Base-by-base conservation (phyloP, 2,329 filamentous ascomycete genomes). In the Trichoderma sp. region DNA sequence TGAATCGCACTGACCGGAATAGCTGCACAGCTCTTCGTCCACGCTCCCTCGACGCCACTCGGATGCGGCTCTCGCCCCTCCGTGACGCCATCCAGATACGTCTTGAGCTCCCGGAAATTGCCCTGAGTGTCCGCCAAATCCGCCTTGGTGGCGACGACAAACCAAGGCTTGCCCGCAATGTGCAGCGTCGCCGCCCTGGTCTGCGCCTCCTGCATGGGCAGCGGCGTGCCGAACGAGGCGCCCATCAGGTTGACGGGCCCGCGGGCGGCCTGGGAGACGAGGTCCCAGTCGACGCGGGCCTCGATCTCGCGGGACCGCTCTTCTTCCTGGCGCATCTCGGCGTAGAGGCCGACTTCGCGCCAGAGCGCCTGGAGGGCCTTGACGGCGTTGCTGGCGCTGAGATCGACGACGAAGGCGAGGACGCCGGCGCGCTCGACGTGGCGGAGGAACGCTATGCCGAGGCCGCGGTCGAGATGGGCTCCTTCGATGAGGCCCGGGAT, bases 141-240 rank as follows among this genome's bases (percentile, higher is more conserved):
- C 1, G 92, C 94, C 80, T 98, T 98, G 22, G 94, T 97, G 1
- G 92, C 94, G 52, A 97, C 89, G 5, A 97, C 94, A 74, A 97
- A 95, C 95, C 95, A 99, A 1, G 95, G 94, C 81, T 99, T 99
- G 37, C 87, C 87, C n/a, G 92, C 91, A 71, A 98, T 96, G 48
- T 90, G 88, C n/a, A 92, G 76, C n/a, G 78, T 83, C 4, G 78
- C 76, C 3, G 67, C 65, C 19, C 68, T 68, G 1, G 64, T 54
- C 8, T 72, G 68, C 5, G 67, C 34, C 15, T 68, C 59, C 6
- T 70, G 68, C 10, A 53, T 45, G 5, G 53, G 34, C 4, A 67
- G 37, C 5, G 65, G 52, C 2, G 65, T 61, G 9, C 71, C 70
- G 57, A 72, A 71, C 4, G 71, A 71, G 4, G 71, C 67, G 45